Evolutionary conservation across 2,329 filamentous ascomycete species (phyloP).

Genomic region (Aphanoascus verrucosus): DNA sequence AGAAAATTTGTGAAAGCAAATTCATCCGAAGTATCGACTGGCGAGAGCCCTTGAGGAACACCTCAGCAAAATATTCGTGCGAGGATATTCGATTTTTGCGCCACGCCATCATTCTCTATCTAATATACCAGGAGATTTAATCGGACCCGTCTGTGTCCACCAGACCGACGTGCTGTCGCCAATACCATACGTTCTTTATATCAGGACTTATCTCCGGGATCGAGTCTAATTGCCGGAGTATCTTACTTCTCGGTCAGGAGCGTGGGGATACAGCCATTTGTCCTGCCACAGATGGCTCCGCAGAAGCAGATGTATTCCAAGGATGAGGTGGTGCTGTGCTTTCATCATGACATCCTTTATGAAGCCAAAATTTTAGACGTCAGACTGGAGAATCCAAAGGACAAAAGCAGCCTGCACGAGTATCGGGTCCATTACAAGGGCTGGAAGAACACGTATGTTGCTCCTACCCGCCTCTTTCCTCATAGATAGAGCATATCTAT

Average conservation of each 20-base stretch:
- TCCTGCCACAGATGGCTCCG: constrained; percentile 32
- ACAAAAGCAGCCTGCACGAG: constrained; percentile 64
- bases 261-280: background rate
- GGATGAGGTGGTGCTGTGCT: constrained; percentile 91
- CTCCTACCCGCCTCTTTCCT: background rate
- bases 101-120: no score
- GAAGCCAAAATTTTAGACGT: constrained; percentile 91
- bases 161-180: no score
- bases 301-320: constrained; percentile 47
- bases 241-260: background rate
- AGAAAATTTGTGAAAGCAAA: background rate
- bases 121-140: no score
- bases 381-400: constrained; percentile 49
- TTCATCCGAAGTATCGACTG: no score
- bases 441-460: constrained; percentile 86
- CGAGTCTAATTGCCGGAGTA: background rate
- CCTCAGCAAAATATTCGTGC: no score
- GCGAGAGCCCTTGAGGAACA: no score
- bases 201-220: no score
- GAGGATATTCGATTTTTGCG: no score
- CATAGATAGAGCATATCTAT: background rate
- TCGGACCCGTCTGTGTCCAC: no score
- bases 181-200: no score
- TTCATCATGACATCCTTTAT: constrained; percentile 93
- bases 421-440: constrained; percentile 98